phyloP scores from a whole-genome alignment of 495 filamentous ascomycete species.

The Xylaria venustula region DNA sequence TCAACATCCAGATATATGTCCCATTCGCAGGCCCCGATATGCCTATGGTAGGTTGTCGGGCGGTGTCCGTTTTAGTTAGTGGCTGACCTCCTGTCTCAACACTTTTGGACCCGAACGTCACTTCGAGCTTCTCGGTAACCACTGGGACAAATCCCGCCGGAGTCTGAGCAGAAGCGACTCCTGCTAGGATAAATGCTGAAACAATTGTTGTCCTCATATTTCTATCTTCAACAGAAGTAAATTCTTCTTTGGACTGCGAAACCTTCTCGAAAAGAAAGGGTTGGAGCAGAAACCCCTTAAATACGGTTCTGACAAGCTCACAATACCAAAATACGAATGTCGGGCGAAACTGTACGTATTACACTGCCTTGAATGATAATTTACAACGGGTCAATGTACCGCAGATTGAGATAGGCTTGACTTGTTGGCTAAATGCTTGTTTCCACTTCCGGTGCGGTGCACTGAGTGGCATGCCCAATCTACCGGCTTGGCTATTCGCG shows the following conservation, averaged over 20 bases:
- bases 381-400: background rate
- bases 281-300: background rate
- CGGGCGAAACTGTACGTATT: too few relatives aligned
- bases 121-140: constrained; percentile 40
- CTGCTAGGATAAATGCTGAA: constrained; percentile 20
- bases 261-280: background rate
- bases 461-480: background rate
- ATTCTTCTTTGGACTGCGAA: too few relatives aligned
- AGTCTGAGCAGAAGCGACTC: constrained; percentile 36
- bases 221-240: too few relatives aligned
- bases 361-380: background rate
- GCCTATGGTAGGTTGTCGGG: constrained; percentile 43
- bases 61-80: constrained; percentile 38
- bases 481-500: constrained; percentile 9
- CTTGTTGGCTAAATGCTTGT: constrained; percentile 5
- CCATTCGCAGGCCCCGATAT: constrained; percentile 33
- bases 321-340: background rate
- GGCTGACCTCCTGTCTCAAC: constrained; percentile 37
- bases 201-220: constrained; percentile 28
- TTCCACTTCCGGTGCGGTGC: background rate
- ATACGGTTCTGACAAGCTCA: background rate
- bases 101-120: constrained; percentile 42
- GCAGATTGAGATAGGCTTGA: background rate
- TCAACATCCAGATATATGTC: constrained; percentile 47
- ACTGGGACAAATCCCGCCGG: constrained; percentile 40